A percentile compares a stretch with the other conserved stretches of the same genome.
phyloP scores from a whole-genome alignment of 2,329 filamentous ascomycete species.

The Hypoxylon rubiginosum region DNA sequence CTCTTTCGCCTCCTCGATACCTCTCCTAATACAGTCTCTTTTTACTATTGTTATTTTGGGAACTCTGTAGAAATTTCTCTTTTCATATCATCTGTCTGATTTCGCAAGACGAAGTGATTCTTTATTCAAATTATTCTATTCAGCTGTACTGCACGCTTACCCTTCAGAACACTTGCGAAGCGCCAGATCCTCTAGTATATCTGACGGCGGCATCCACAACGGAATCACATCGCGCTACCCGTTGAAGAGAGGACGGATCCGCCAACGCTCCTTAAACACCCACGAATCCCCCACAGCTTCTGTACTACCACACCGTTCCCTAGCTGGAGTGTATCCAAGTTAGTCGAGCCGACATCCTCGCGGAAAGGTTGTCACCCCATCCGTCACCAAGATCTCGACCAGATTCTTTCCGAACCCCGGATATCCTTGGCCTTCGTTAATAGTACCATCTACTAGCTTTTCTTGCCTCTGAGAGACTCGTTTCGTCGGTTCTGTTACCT shows the following conservation, averaged over 20 bases:
- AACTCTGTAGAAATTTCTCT: constrained; percentile 21
- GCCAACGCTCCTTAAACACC: constrained; percentile 43
- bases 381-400: constrained; percentile 29
- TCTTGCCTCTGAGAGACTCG: constrained; percentile 7
- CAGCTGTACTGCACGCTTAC: constrained; percentile 13
- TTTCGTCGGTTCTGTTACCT: constrained; percentile 24
- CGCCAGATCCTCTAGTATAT: constrained; percentile 17
- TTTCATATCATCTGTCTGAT: constrained; percentile 30
- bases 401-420: constrained; percentile 27
- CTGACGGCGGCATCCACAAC: constrained; percentile 22
- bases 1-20: constrained; percentile 44
- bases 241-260: constrained; percentile 38
- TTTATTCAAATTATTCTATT: constrained; percentile 9
- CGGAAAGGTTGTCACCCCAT: constrained; percentile 34
- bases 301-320: constrained; percentile 43
- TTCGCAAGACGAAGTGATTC: constrained; percentile 23
- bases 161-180: constrained; percentile 7
- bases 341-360: constrained; percentile 34
- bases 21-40: constrained; percentile 45
- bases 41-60: constrained; percentile 27
- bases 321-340: constrained; percentile 26
- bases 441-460: constrained; percentile 20
- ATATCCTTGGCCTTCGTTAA: constrained; percentile 28
- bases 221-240: constrained; percentile 32
- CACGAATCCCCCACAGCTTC: constrained; percentile 30